Conservation (phyloP, 2,329 filamentous ascomycete species). For the Truncatella angustata region DNA sequence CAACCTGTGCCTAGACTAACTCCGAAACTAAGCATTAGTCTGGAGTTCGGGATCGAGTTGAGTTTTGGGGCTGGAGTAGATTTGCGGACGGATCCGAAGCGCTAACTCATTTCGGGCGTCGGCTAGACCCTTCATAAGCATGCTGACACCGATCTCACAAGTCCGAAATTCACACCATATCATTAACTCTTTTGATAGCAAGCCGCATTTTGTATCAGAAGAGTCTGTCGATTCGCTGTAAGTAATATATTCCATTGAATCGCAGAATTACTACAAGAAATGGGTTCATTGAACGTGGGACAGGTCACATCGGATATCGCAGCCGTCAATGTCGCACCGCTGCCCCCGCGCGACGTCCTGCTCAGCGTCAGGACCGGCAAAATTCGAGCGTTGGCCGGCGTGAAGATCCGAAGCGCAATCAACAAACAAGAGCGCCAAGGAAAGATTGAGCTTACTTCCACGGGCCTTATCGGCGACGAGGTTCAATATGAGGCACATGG, state of each 20-base stretch:
- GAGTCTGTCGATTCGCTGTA: conserved; percentile 1
- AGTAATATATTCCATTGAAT: too few species aligned
- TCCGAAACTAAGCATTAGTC: too few species aligned
- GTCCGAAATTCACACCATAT: not conserved
- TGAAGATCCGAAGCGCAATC: conserved; percentile 54
- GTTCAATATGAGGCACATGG: conserved; percentile 59
- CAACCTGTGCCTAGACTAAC: too few species aligned
- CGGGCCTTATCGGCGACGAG: conserved; percentile 58
- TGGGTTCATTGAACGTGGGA: conserved; percentile 9
- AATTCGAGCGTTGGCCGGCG: conserved; percentile 50
- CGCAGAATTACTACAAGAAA: too few species aligned
- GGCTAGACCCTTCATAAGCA: too few species aligned
- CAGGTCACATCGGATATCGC: not conserved
- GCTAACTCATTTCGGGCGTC: too few species aligned
- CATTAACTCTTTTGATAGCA: not conserved
- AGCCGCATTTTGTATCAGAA: not conserved
- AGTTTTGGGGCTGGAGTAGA: too few species aligned
- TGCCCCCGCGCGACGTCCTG: conserved; percentile 42
- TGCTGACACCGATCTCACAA: too few species aligned
- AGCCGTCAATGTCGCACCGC: conserved; percentile 17
- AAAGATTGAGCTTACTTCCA: conserved; percentile 40
- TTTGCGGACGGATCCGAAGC: too few species aligned
- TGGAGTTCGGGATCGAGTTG: too few species aligned
- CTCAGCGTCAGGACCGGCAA: conserved; percentile 55
- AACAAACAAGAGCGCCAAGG: conserved; percentile 46